Percentiles rank a stretch among this genome's conserved stretches.
Conservation (phyloP, 1,139 yeast genomes). For the Protomyces arabidopsidicola region DNA sequence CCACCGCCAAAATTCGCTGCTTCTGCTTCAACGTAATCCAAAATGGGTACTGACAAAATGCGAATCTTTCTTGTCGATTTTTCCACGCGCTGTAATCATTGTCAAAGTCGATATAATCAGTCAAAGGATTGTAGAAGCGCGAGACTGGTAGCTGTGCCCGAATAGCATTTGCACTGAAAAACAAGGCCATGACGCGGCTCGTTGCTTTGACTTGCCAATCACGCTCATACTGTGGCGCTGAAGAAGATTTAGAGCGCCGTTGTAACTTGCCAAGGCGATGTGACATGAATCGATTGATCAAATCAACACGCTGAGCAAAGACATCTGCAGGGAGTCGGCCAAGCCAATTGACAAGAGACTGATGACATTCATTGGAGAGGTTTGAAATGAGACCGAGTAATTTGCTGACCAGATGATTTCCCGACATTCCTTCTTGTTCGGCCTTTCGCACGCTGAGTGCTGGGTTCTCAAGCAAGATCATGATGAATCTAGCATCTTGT, state of each 20-base stretch:
- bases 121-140: slow-evolving; percentile 70
- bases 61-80: slow-evolving; percentile 32
- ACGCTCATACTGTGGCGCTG: slow-evolving; percentile 49
- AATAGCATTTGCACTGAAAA: slow-evolving; percentile 51
- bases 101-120: slow-evolving; percentile 70
- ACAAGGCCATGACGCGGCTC: slow-evolving; percentile 53
- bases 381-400: slow-evolving; percentile 5
- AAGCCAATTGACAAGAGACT: slow-evolving; percentile 57
- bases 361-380: slow-evolving; percentile 39
- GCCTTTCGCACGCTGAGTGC: slow-evolving; percentile 32
- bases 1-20: slow-evolving; percentile 73
- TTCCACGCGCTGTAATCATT: slow-evolving; percentile 87
- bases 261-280: slow-evolving; percentile 38
- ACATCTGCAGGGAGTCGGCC: slow-evolving; percentile 44
- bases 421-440: background rate
- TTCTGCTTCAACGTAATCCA: slow-evolving; percentile 76
- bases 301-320: slow-evolving; percentile 42
- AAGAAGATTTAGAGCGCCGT: background rate
- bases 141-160: slow-evolving; percentile 45
- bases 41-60: slow-evolving; percentile 78
- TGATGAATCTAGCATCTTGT: slow-evolving; percentile 36
- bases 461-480: slow-evolving; percentile 40
- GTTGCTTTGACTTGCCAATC: slow-evolving; percentile 80
- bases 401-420: background rate
- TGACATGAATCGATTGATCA: slow-evolving; percentile 42